Evolutionary conservation across 202 grass and related monocot species (phyloP), one percentile per base, ranked within the genome.

Genomic region (Dendrocalamus latiflorus): DNA sequence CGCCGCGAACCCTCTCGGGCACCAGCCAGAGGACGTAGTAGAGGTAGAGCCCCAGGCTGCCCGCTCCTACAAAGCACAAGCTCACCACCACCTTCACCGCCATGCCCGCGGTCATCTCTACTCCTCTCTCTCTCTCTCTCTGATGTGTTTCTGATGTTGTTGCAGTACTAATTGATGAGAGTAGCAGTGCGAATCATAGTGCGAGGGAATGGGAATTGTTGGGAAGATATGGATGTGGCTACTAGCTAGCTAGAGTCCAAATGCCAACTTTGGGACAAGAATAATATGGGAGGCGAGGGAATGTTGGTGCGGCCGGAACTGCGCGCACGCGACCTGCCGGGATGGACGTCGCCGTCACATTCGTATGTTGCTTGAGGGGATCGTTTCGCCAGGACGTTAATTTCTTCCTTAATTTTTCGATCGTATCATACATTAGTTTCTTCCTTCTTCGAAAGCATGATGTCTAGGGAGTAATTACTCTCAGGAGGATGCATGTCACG

Each of bases 21-120:
- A 34, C 61, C 62, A 81, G 6, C 92, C 95, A 95, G 11, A 88
- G 58, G 16, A 68, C 41, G 56, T 53, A 59, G 89, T 90, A 98
- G 14, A 95, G 77, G 90, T 90, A 93, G 7, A 90, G 14, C 45
- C 30, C 77, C 70, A 93, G 72, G 59, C 65, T 39, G 78, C 88
- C 89, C 11, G 75, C 38, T 16, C 42, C 89, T 6, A 76, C 39
- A 37, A 60, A 34, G 82, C 81, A 89, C 64, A 89, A 30, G 16
- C 49, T 69, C 47, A 77, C 72, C 71, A 77, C 83, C 38, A 61
- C 51, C 68, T 67, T 79, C 67, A 63, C 55, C 62, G 9, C 50
- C 75, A 75, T 57, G 41, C 5, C 47, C 51, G 0, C 48, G 43
- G 24, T 11, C 25, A 12, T 3, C 77, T 2, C 36, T 11, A 10